A percentile compares a stretch with the other conserved stretches of the same genome.
Conservation (phyloP, 192 early-diverging fungal genomes). For the Obelidium mucronatum region DNA sequence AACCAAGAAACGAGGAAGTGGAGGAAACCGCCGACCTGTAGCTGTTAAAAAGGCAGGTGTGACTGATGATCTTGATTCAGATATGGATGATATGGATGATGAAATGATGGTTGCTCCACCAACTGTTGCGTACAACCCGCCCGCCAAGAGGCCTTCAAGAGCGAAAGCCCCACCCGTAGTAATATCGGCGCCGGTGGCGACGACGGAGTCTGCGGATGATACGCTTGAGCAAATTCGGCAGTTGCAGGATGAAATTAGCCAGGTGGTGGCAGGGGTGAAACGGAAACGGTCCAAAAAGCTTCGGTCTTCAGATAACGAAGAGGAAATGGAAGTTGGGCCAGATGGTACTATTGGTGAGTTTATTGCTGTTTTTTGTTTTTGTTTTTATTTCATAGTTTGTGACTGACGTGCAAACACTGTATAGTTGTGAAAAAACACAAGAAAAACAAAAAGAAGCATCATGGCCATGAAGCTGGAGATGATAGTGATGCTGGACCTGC, state of each 20-base stretch:
- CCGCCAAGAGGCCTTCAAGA: neutral
- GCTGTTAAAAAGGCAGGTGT: slow-evolving; percentile 29
- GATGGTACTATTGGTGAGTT: neutral
- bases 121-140: slow-evolving; percentile 8
- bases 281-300: slow-evolving; percentile 32
- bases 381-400: slow-evolving; percentile 22
- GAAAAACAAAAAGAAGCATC: slow-evolving; percentile 43
- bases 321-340: slow-evolving; percentile 26
- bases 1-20: slow-evolving; percentile 24
- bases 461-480: slow-evolving; percentile 19
- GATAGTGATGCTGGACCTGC: neutral
- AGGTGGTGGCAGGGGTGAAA: slow-evolving; percentile 26
- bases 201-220: slow-evolving; percentile 10
- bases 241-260: slow-evolving; percentile 23
- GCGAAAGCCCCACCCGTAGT: neutral
- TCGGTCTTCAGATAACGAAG: slow-evolving; percentile 22
- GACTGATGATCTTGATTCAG: neutral
- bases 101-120: too few species aligned
- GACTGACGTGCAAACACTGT: neutral
- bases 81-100: slow-evolving; percentile 34
- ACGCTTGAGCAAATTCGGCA: slow-evolving; percentile 24
- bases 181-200: neutral
- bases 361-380: neutral
- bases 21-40: slow-evolving; percentile 19
- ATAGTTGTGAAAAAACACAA: slow-evolving; percentile 39